Evolutionary conservation across 2,329 filamentous ascomycete genomes (phyloP).

Genomic region (Pseudogymnoascus pannorum): DNA sequence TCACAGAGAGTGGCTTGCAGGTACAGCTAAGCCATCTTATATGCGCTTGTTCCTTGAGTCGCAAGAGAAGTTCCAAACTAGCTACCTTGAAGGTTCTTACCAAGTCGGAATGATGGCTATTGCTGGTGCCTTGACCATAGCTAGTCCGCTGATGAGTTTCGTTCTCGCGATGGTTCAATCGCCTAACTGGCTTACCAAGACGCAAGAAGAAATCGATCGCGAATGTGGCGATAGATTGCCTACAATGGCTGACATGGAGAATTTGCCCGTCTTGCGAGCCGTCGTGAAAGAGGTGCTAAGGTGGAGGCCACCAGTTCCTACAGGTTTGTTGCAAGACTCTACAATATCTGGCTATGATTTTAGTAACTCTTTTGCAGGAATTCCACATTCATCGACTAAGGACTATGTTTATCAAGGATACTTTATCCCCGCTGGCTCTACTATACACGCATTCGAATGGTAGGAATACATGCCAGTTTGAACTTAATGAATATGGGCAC

Average conservation of each 20-base stretch:
- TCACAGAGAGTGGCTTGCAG: slow-evolving; percentile 27
- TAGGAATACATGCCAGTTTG: slow-evolving; percentile 23
- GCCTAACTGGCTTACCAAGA: slow-evolving; percentile 10
- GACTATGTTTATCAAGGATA: slow-evolving; percentile 50
- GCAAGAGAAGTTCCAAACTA: slow-evolving; percentile 23
- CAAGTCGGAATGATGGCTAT: slow-evolving; percentile 43
- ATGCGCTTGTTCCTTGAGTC: slow-evolving; percentile 35
- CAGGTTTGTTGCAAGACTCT: slow-evolving; percentile 31
- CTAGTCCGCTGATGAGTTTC: slow-evolving; percentile 14
- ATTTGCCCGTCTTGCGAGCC: slow-evolving; percentile 27
- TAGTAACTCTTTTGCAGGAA: slow-evolving; percentile 26
- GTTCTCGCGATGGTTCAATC: slow-evolving; percentile 13
- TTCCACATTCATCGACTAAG: slow-evolving; percentile 45
- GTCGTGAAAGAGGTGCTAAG: slow-evolving; percentile 25
- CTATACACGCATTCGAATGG: slow-evolving; percentile 47
- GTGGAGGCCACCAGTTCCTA: slow-evolving; percentile 46
- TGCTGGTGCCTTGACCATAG: slow-evolving; percentile 27
- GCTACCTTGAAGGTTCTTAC: slow-evolving; percentile 35
- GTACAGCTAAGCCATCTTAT: slow-evolving; percentile 34
- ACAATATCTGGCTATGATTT: background rate
- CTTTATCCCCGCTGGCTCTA: slow-evolving; percentile 46
- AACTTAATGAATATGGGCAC: background rate
- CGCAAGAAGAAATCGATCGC: slow-evolving; percentile 13
- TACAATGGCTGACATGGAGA: slow-evolving; percentile 25
- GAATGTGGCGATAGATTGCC: slow-evolving; percentile 12